Evolutionary conservation across 257 asterid species (phyloP).

Genomic region (Oldenlandia corymbosa): DNA sequence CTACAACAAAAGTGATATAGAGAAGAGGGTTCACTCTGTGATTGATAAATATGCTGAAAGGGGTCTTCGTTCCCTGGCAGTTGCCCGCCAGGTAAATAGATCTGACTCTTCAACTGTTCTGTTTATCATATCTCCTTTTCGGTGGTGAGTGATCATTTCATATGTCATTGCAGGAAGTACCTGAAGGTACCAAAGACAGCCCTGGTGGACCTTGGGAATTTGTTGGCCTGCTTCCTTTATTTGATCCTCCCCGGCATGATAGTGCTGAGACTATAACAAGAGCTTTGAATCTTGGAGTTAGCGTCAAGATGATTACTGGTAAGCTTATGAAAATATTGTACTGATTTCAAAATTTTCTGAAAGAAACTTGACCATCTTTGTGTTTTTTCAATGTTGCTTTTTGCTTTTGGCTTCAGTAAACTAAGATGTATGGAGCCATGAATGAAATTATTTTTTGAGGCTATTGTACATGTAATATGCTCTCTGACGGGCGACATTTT

Average conservation of each 20-base stretch:
- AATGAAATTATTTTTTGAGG: neutral
- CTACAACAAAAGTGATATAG: conserved; percentile 36
- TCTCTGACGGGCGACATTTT: neutral
- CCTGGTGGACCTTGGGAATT: conserved; percentile 64
- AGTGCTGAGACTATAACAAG: conserved; percentile 61
- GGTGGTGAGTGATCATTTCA: neutral
- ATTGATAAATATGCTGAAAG: conserved; percentile 63
- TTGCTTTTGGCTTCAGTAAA: neutral
- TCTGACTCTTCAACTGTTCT: neutral
- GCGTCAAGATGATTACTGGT: conserved; percentile 74
- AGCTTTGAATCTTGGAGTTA: conserved; percentile 66
- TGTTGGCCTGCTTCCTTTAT: conserved; percentile 66
- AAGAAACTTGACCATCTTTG: neutral
- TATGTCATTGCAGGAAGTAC: conserved; percentile 35
- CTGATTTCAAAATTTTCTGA: neutral
- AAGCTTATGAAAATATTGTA: neutral
- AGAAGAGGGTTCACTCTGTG: conserved; percentile 38
- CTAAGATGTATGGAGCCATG: neutral
- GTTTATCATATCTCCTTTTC: neutral
- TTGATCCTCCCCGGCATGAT: conserved; percentile 67
- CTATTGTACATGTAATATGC: neutral
- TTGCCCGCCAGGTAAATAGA: conserved; percentile 42
- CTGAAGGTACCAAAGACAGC: conserved; percentile 48
- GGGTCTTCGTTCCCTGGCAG: conserved; percentile 62
- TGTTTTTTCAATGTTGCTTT: too few relatives aligned